Percentiles rank a stretch among this genome's conserved stretches.
These are phyloP conservation scores for Gonium pectorale DNA, from an alignment of 139 green algal species.

Conservation along the genomic window DNA sequence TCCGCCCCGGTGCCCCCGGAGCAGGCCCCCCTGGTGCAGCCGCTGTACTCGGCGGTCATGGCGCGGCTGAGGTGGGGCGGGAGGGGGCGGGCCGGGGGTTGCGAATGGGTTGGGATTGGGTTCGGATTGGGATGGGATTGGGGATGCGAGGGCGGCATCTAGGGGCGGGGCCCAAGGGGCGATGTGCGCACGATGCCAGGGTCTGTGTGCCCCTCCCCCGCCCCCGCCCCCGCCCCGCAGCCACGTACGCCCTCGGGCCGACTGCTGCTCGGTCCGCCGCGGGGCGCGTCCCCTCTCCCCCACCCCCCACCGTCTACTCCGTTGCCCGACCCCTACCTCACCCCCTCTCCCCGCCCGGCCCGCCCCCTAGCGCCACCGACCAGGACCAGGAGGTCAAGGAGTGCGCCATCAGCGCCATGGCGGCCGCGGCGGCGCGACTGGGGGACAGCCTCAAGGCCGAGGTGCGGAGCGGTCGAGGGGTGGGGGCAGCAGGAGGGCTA, in stretches of 20 bases:
- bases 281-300: too few species aligned
- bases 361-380: slow-evolving; percentile 70
- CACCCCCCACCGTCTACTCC: too few species aligned
- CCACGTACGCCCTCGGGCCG: too few species aligned
- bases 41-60: slow-evolving; percentile 67
- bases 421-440: slow-evolving; percentile 68
- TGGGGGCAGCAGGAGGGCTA: background rate
- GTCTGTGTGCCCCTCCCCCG: too few species aligned
- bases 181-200: too few species aligned
- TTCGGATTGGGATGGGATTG: too few species aligned
- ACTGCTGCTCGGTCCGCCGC: too few species aligned
- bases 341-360: background rate
- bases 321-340: background rate
- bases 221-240: slow-evolving; percentile 46
- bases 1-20: slow-evolving; percentile 24
- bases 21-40: slow-evolving; percentile 58
- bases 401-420: slow-evolving; percentile 82
- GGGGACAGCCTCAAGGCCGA: slow-evolving; percentile 78
- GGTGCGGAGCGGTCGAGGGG: slow-evolving; percentile 40
- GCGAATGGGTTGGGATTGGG: too few species aligned
- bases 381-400: slow-evolving; percentile 84
- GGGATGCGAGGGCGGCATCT: too few species aligned
- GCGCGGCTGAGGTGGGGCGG: slow-evolving; percentile 29
- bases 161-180: too few species aligned
- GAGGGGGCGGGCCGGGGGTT: background rate